phyloP scores from a whole-genome alignment of 169 alveolate genomes.

The Plasmodium falciparum region DNA sequence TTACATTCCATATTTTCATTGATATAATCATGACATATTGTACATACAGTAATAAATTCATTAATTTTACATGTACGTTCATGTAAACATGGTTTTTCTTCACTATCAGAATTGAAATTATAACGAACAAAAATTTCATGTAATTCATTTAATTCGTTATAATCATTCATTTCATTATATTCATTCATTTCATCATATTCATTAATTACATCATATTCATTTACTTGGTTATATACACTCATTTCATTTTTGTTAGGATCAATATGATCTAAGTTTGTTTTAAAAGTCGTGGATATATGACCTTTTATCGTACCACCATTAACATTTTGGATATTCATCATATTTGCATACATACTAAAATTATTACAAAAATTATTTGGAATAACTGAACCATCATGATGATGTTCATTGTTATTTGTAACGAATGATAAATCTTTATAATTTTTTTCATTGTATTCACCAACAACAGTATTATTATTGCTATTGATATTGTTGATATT shows the following conservation, averaged over 20 bases:
- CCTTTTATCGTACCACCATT: conserved; percentile 19
- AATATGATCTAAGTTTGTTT: conserved; percentile 45
- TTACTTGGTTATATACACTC: not conserved
- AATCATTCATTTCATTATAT: too few relatives aligned
- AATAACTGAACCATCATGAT: not conserved
- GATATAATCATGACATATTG: conserved; percentile 56
- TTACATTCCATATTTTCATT: conserved; percentile 59
- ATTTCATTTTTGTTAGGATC: conserved; percentile 36
- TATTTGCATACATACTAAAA: conserved; percentile 28
- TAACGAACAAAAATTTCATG: conserved; percentile 30
- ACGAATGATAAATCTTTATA: conserved; percentile 26
- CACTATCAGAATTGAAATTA: conserved; percentile 68
- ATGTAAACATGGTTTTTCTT: conserved; percentile 58
- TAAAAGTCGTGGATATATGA: conserved; percentile 4
- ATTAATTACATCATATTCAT: too few relatives aligned
- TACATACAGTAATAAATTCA: conserved; percentile 69
- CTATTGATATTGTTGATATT: not conserved
- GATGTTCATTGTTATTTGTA: conserved; percentile 11
- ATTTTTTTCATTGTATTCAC: not conserved
- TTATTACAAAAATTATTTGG: conserved; percentile 35
- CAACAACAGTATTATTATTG: not conserved
- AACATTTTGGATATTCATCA: conserved; percentile 24
- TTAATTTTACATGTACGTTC: conserved; percentile 53
- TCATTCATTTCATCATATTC: too few relatives aligned
- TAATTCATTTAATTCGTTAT: not conserved